Evolutionary conservation across 2,329 filamentous ascomycete species (phyloP).

Genomic region (Trichoderma asperellum): DNA sequence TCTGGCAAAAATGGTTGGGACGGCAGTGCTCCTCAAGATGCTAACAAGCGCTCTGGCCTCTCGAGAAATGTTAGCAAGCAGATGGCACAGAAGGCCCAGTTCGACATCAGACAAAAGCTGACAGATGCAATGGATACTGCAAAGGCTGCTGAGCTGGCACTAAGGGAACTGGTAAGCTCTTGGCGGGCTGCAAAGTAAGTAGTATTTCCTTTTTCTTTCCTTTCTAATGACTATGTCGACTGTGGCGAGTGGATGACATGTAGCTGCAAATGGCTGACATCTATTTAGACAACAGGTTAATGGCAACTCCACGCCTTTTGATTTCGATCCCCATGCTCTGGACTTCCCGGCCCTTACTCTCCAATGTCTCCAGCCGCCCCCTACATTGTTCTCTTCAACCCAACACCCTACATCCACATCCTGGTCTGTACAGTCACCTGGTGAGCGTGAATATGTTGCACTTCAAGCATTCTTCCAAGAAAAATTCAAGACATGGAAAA

Average conservation of each 20-base stretch:
- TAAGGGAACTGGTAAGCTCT: conserved; percentile 80
- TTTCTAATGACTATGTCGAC: not conserved
- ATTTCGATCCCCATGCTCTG: conserved; percentile 83
- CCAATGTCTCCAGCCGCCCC: conserved; percentile 77
- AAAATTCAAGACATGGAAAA: conserved; percentile 68
- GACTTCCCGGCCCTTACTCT: conserved; percentile 86
- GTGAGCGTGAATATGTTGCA: conserved; percentile 72
- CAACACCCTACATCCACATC: conserved; percentile 78
- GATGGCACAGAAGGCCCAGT: conserved; percentile 60
- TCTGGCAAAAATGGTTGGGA: conserved; percentile 48
- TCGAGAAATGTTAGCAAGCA: conserved; percentile 55
- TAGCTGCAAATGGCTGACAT: conserved; percentile 29
- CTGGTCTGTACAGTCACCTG: conserved; percentile 80
- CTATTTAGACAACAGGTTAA: conserved; percentile 57
- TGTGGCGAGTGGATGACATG: not conserved
- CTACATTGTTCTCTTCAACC: conserved; percentile 79
- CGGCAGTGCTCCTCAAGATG: conserved; percentile 42
- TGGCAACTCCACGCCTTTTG: conserved; percentile 62
- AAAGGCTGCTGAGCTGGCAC: conserved; percentile 79
- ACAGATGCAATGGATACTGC: conserved; percentile 77
- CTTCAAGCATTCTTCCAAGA: conserved; percentile 68
- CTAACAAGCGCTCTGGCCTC: conserved; percentile 42
- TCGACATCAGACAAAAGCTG: conserved; percentile 66
- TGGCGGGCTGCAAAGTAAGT: conserved; percentile 81
- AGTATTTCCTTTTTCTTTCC: not conserved